Percentiles rank a stretch among this genome's conserved stretches.
phyloP scores from a whole-genome alignment of 257 asterid species.

The Paulownia fortunei region DNA sequence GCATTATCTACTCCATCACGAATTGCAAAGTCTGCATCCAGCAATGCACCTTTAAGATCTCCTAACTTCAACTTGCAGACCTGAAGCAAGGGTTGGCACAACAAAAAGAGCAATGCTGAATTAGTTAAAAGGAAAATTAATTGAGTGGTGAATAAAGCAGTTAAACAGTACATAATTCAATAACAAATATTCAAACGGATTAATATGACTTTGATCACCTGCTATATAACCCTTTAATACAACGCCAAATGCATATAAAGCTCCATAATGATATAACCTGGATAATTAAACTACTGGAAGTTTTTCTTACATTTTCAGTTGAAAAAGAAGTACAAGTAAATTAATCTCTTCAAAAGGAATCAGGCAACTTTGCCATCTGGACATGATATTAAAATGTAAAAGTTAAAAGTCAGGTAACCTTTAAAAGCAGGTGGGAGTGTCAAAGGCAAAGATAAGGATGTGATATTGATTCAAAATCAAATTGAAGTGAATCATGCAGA shows the following conservation, averaged over 20 bases:
- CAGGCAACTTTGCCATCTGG: not conserved
- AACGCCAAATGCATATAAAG: not conserved
- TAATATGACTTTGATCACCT: not conserved
- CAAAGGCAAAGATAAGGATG: not conserved
- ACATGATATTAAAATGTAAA: not conserved
- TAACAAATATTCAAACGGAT: not conserved
- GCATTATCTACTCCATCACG: slow-evolving; percentile 84
- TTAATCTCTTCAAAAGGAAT: not conserved
- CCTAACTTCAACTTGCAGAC: slow-evolving; percentile 86
- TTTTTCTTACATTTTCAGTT: not conserved
- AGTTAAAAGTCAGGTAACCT: not conserved
- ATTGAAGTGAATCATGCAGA: not conserved
- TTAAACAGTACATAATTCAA: not conserved
- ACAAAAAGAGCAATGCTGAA: not conserved
- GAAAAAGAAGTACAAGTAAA: not conserved
- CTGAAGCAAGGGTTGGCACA: slow-evolving; percentile 42
- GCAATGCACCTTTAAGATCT: slow-evolving; percentile 80
- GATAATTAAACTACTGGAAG: not conserved
- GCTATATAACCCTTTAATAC: not conserved
- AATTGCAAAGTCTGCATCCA: slow-evolving; percentile 82
- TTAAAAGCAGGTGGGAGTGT: not conserved
- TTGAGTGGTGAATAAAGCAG: not conserved
- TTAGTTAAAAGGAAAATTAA: not conserved
- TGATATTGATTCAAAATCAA: not conserved
- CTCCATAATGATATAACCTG: not conserved